phyloP scores from a whole-genome alignment of 2,329 filamentous ascomycete species.

The Oidium heveae region DNA sequence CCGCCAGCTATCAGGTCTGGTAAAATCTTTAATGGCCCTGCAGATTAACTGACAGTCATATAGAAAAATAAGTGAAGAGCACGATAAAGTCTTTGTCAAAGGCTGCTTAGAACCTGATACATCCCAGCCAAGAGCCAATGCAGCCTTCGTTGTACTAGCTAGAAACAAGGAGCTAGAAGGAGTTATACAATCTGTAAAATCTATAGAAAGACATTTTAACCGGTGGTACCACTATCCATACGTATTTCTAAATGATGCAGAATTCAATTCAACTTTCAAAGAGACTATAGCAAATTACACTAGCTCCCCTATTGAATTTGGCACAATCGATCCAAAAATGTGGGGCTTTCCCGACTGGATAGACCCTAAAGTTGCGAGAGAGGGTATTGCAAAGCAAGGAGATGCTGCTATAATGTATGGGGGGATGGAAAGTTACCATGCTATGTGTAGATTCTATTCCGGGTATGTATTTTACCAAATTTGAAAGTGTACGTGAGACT shows the following conservation, averaged over 20 bases:
- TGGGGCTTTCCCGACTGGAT: conserved; percentile 98
- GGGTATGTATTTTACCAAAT: conserved; percentile 30
- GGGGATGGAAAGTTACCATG: conserved; percentile 93
- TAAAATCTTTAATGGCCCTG: neutral
- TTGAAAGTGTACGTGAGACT: neutral
- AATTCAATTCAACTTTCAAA: conserved; percentile 89
- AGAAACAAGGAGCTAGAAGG: conserved; percentile 91
- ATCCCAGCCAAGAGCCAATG: conserved; percentile 62
- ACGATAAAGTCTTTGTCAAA: conserved; percentile 87
- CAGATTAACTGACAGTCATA: conserved; percentile 1
- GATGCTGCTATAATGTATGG: conserved; percentile 98
- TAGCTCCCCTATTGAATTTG: conserved; percentile 71
- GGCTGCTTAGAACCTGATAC: conserved; percentile 70
- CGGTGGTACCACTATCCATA: conserved; percentile 97
- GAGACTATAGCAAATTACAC: conserved; percentile 74
- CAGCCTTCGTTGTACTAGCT: conserved; percentile 83
- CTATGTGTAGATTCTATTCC: conserved; percentile 98
- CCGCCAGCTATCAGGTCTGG: conserved; percentile 68
- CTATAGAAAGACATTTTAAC: conserved; percentile 96
- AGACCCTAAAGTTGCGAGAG: conserved; percentile 75
- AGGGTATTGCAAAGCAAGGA: conserved; percentile 89
- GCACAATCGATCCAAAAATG: conserved; percentile 69
- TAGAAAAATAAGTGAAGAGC: conserved; percentile 88
- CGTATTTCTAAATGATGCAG: conserved; percentile 90
- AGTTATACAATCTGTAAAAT: conserved; percentile 90